Conservation (phyloP, 148 eudicot genomes). For the Polygonum aviculare region DNA sequence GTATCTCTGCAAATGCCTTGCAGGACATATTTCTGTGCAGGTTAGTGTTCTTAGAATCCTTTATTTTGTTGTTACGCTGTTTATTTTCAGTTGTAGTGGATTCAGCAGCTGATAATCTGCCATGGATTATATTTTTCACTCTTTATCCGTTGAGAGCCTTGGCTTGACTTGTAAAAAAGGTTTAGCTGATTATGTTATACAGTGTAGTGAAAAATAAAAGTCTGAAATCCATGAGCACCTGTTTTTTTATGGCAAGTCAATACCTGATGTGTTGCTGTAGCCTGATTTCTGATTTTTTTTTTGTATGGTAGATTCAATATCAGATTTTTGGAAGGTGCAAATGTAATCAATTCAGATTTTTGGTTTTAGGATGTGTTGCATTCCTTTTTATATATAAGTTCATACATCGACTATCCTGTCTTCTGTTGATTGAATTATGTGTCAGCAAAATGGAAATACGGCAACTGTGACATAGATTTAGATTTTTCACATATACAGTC, state of each 20-base stretch:
- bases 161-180: background rate
- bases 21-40: conserved; percentile 1
- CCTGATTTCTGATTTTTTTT: background rate
- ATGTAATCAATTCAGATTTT: background rate
- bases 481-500: background rate
- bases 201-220: background rate
- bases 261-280: background rate
- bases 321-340: background rate
- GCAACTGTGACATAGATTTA: background rate
- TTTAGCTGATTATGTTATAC: background rate
- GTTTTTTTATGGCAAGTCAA: background rate
- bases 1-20: background rate
- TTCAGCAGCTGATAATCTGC: background rate
- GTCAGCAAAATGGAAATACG: too few species aligned
- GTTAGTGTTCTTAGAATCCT: background rate
- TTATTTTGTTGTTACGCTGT: background rate
- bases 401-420: too few species aligned
- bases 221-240: background rate
- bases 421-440: too few species aligned
- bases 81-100: background rate
- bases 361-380: too few species aligned
- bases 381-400: too few species aligned
- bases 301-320: background rate
- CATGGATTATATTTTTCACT: background rate
- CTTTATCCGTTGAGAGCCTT: background rate